Conservation (phyloP, 148 eudicot genomes). For the Polygonum aviculare region DNA sequence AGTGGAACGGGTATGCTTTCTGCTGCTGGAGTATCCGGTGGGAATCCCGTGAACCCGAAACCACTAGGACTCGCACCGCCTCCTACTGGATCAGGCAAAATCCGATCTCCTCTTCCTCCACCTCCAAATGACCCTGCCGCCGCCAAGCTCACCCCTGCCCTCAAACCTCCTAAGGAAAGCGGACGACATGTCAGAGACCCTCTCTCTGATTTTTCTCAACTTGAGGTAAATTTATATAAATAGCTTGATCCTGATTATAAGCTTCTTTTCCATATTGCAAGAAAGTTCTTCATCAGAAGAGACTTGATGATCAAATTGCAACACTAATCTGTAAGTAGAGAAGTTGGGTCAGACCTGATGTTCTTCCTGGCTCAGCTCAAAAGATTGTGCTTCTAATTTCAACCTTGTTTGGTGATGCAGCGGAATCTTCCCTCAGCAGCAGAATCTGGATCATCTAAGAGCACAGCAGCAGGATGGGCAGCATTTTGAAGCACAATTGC, state of each 20-base stretch:
- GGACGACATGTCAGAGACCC: conserved; percentile 41
- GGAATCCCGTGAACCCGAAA: conserved; percentile 50
- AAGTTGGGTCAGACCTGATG: too few relatives aligned
- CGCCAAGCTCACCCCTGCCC: conserved; percentile 46
- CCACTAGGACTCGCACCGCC: conserved; percentile 70
- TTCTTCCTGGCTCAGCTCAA: neutral
- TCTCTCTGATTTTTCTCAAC: conserved; percentile 75
- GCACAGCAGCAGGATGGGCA: conserved; percentile 96
- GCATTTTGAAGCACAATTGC: conserved; percentile 50
- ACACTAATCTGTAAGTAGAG: neutral
- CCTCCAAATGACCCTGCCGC: conserved; percentile 96
- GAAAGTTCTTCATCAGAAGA: neutral
- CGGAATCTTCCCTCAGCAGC: conserved; percentile 67
- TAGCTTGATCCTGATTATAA: neutral
- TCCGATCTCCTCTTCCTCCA: conserved; percentile 82
- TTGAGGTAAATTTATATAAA: conserved; percentile 46
- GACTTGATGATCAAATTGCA: neutral
- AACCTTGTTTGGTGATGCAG: conserved; percentile 30
- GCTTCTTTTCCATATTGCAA: neutral
- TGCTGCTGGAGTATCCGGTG: conserved; percentile 52
- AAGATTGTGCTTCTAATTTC: neutral
- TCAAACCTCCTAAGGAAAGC: conserved; percentile 28
- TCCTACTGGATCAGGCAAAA: conserved; percentile 51
- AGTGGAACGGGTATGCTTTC: conserved; percentile 85
- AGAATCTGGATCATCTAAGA: conserved; percentile 58